phyloP scores from a whole-genome alignment of 1,284 basidiomycete genomes.

The Cronartium quercuum region DNA sequence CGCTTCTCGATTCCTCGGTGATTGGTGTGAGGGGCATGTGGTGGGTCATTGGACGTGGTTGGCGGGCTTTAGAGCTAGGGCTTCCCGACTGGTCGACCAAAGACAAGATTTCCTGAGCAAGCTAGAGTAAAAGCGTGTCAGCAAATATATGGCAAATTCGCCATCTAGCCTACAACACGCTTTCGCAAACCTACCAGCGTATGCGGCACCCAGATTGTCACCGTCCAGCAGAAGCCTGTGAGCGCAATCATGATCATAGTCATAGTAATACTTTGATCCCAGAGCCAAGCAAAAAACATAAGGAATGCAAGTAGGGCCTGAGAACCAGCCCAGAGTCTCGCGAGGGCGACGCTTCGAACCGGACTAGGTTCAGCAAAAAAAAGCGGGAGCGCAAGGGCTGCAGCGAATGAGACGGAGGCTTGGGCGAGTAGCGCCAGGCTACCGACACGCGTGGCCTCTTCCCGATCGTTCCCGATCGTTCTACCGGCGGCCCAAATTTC shows the following conservation, averaged over 20 bases:
- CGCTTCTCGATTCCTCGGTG: too few species aligned
- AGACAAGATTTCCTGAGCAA: too few species aligned
- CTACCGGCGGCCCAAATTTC: conserved; percentile 42
- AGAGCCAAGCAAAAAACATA: conserved; percentile 3
- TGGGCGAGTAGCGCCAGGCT: conserved; percentile 47
- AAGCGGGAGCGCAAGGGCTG: conserved; percentile 43
- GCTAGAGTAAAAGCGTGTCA: too few species aligned
- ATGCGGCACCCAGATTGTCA: conserved; percentile 48
- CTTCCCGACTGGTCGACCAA: not conserved
- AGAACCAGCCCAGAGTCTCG: conserved; percentile 1
- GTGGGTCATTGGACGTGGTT: not conserved
- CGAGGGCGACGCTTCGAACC: not conserved
- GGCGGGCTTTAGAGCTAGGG: not conserved
- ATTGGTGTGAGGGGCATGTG: too few species aligned
- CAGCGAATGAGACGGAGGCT: conserved; percentile 44
- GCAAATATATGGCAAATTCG: too few species aligned
- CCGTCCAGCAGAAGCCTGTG: conserved; percentile 47
- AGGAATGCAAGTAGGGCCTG: not conserved
- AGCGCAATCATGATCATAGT: conserved; percentile 44
- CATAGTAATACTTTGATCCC: not conserved
- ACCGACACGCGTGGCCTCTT: conserved; percentile 43
- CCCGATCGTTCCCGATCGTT: not conserved
- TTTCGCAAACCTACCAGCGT: conserved; percentile 43
- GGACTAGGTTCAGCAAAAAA: not conserved
- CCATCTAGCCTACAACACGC: too few species aligned